Conservation (phyloP, 371 early-diverging fungal species). For the Rhizopus arrhizus region DNA sequence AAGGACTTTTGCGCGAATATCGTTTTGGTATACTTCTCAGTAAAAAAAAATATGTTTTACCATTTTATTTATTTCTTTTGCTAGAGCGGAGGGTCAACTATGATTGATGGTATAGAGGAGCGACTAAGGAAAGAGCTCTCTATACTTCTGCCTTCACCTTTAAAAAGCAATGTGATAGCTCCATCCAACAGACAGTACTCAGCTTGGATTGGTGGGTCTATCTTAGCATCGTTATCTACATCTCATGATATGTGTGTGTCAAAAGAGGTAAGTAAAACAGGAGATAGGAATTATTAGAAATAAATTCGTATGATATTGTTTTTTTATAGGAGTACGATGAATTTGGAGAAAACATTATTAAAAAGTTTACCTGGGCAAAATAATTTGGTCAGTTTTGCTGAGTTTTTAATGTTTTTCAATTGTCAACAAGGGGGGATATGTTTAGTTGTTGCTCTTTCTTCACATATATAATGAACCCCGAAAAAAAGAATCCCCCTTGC, state of each 20-base stretch:
- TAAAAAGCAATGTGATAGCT: conserved; percentile 99
- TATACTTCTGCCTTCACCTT: conserved; percentile 95
- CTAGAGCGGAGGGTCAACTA: conserved; percentile 79
- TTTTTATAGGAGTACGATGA: too few species aligned
- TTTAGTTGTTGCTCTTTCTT: too few species aligned
- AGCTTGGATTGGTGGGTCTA: conserved; percentile 99
- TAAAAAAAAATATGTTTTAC: too few species aligned
- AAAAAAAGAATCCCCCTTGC: conserved; percentile 36
- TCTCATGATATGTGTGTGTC: conserved; percentile 99
- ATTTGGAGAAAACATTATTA: too few species aligned
- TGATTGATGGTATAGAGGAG: conserved; percentile 97
- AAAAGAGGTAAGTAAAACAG: conserved; percentile 60
- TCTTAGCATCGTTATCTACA: conserved; percentile 98
- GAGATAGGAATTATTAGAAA: too few species aligned
- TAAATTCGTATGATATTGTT: too few species aligned
- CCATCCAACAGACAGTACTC: conserved; percentile 99
- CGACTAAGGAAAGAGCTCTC: conserved; percentile 99
- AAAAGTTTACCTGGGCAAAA: too few species aligned
- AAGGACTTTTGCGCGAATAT: conserved; percentile 96
- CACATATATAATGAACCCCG: conserved; percentile 8
- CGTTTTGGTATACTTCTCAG: conserved; percentile 67
- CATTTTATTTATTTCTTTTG: too few species aligned
- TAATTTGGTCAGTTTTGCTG: too few species aligned
- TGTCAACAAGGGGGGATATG: too few species aligned
- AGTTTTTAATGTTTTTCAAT: too few species aligned